phyloP scores from a whole-genome alignment of 129 eudicot species.

The Chrysanthemum lavandulifolium region DNA sequence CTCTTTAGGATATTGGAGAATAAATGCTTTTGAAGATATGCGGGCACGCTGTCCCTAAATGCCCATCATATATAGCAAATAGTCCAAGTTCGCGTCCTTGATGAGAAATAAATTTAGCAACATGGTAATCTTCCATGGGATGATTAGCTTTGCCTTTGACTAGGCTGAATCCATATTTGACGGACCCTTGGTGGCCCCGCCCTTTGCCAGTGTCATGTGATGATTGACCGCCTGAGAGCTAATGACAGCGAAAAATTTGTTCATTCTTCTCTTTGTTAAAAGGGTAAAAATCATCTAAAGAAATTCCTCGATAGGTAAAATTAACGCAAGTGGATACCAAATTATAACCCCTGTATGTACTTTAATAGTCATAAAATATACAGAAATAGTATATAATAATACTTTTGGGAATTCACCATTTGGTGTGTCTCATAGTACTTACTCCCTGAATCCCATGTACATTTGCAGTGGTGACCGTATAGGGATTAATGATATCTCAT shows the following conservation, averaged over 20 bases:
- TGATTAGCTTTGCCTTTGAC: constrained; percentile 89
- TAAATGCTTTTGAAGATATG: constrained; percentile 75
- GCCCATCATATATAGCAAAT: constrained; percentile 86
- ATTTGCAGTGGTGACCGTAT: background rate
- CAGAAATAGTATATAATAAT: background rate
- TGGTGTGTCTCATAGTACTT: background rate
- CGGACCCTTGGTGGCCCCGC: constrained; percentile 56
- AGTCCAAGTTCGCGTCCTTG: constrained; percentile 76
- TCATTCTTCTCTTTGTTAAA: background rate
- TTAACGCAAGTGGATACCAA: background rate
- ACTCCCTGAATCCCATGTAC: background rate
- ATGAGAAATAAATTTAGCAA: constrained; percentile 57
- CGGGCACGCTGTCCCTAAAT: constrained; percentile 71
- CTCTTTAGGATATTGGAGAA: constrained; percentile 74
- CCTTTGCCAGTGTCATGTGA: constrained; percentile 70
- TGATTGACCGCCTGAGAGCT: constrained; percentile 56
- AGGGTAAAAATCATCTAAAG: background rate
- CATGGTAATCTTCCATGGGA: constrained; percentile 95
- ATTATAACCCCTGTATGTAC: background rate
- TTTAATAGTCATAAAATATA: background rate
- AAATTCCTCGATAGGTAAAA: background rate
- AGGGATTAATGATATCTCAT: background rate
- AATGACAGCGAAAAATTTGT: constrained; percentile 1
- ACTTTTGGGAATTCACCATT: background rate
- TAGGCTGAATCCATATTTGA: constrained; percentile 67